These are phyloP conservation scores for Mycosarcoma mackinlayi DNA, from an alignment of 1,284 basidiomycete species.

Conservation along the genomic window DNA sequence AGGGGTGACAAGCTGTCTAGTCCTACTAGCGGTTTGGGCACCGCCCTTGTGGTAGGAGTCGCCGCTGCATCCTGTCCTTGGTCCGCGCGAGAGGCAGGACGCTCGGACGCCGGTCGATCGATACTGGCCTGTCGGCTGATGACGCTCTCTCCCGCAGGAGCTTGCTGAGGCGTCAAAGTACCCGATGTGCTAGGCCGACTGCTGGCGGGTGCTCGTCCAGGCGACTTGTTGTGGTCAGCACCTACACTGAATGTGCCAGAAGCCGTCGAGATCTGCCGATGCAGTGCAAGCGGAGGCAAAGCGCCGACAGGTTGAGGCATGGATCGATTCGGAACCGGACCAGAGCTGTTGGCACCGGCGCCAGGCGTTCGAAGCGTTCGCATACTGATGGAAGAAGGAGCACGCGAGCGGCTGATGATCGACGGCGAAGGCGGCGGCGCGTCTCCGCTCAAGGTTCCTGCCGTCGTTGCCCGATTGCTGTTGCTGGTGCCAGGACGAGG, in stretches of 20 bases:
- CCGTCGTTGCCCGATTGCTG: slow-evolving; percentile 18
- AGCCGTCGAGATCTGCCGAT: slow-evolving; percentile 31
- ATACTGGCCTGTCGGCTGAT: slow-evolving; percentile 36
- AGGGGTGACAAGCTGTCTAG: slow-evolving; percentile 12
- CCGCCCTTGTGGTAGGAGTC: slow-evolving; percentile 2
- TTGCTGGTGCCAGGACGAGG: slow-evolving; percentile 40
- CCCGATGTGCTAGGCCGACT: slow-evolving; percentile 40
- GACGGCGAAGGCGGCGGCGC: slow-evolving; percentile 63
- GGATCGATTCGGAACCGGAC: slow-evolving; percentile 42
- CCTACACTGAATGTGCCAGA: slow-evolving; percentile 3
- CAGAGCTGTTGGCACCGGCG: slow-evolving; percentile 14
- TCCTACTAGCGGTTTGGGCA: slow-evolving; percentile 7
- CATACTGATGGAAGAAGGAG: slow-evolving; percentile 56
- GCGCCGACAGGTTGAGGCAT: slow-evolving; percentile 34
- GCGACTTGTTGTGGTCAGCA: slow-evolving; percentile 33
- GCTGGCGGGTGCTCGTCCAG: slow-evolving; percentile 9
- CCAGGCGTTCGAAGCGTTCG: slow-evolving; percentile 45
- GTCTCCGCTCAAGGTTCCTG: slow-evolving; percentile 32
- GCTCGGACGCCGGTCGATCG: slow-evolving; percentile 32
- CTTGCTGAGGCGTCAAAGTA: slow-evolving; percentile 27
- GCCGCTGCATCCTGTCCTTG: background rate
- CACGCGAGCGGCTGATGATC: slow-evolving; percentile 60
- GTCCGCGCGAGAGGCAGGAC: slow-evolving; percentile 9
- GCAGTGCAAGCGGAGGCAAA: slow-evolving; percentile 36
- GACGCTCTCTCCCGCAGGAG: slow-evolving; percentile 14